phyloP scores from a whole-genome alignment of 164 flowering plant genomes.

The Chloranthus sessilifolius region DNA sequence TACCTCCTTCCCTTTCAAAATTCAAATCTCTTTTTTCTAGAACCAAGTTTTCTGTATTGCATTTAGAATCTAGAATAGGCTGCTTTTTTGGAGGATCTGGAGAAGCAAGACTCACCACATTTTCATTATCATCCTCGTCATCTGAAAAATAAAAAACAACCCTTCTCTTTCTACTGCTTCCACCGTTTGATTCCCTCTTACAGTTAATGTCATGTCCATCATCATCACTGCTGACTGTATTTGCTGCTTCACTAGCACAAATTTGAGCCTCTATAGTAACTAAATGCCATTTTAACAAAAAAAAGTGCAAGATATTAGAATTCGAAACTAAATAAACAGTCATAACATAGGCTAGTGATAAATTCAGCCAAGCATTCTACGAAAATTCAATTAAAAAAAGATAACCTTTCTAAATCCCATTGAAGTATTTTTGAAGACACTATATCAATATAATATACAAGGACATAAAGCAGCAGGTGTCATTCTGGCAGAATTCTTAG shows the following conservation, averaged over 20 bases:
- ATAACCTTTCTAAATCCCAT: too few relatives aligned
- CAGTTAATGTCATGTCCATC: slow-evolving; percentile 49
- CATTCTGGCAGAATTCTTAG: too few relatives aligned
- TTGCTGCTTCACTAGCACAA: slow-evolving; percentile 44
- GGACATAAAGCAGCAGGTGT: too few relatives aligned
- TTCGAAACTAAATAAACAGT: too few relatives aligned
- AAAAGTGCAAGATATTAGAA: too few relatives aligned
- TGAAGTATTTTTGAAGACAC: too few relatives aligned
- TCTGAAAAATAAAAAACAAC: slow-evolving; percentile 84
- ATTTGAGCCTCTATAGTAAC: slow-evolving; percentile 64
- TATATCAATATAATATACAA: too few relatives aligned
- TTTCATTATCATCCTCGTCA: slow-evolving; percentile 68
- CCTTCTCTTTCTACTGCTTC: slow-evolving; percentile 68
- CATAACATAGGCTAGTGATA: too few relatives aligned
- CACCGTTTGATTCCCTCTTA: slow-evolving; percentile 60
- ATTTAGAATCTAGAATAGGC: slow-evolving; percentile 22
- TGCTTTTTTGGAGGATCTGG: slow-evolving; percentile 57
- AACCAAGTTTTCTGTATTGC: slow-evolving; percentile 14
- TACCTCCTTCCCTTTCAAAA: slow-evolving; percentile 34
- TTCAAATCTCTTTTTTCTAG: slow-evolving; percentile 27
- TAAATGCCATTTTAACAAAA: slow-evolving; percentile 4
- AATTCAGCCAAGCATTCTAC: too few relatives aligned
- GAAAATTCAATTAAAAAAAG: too few relatives aligned
- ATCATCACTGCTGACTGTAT: slow-evolving; percentile 56
- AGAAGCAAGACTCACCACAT: slow-evolving; percentile 67